These are phyloP conservation scores for Colletotrichum sp. DNA, from an alignment of 2,329 filamentous ascomycete genomes.

Conservation along the genomic window DNA sequence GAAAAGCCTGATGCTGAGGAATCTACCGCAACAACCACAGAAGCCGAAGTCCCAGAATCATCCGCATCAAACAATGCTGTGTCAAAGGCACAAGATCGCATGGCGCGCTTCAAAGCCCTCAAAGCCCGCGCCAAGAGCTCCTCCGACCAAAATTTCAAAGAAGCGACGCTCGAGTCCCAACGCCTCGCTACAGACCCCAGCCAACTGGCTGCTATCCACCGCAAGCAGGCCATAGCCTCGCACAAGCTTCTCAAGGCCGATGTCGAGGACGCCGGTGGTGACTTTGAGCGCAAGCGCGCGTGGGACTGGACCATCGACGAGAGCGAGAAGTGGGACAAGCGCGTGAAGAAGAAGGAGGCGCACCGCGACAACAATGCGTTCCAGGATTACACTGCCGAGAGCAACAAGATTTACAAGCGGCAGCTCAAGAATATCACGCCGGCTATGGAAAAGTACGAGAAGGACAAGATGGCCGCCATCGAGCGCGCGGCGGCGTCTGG, in stretches of 20 bases:
- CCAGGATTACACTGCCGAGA: constrained; percentile 85
- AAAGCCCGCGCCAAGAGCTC: constrained; percentile 80
- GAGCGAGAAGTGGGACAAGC: constrained; percentile 90
- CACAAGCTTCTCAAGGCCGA: constrained; percentile 95
- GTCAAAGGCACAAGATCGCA: constrained; percentile 65
- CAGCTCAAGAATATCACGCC: constrained; percentile 80
- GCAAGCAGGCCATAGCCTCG: constrained; percentile 84
- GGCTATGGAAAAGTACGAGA: constrained; percentile 84
- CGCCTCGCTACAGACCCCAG: constrained; percentile 78
- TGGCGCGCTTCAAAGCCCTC: constrained; percentile 85
- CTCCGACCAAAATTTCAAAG: constrained; percentile 77
- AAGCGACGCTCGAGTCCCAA: constrained; percentile 83
- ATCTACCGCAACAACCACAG: constrained; percentile 24
- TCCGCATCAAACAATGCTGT: constrained; percentile 30
- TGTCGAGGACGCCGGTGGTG: constrained; percentile 81
- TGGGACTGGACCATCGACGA: constrained; percentile 99
- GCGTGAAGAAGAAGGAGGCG: constrained; percentile 82
- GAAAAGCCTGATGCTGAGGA: constrained; percentile 23
- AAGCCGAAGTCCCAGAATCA: constrained; percentile 18
- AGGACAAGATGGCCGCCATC: constrained; percentile 83
- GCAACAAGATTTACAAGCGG: constrained; percentile 91
- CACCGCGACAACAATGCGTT: constrained; percentile 88
- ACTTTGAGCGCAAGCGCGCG: constrained; percentile 96
- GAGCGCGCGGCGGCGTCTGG: constrained; percentile 85
- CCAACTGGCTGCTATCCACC: constrained; percentile 78